Evolutionary conservation across 768 basidiomycete genomes (phyloP).

Genomic region (Tulasnella sp.): DNA sequence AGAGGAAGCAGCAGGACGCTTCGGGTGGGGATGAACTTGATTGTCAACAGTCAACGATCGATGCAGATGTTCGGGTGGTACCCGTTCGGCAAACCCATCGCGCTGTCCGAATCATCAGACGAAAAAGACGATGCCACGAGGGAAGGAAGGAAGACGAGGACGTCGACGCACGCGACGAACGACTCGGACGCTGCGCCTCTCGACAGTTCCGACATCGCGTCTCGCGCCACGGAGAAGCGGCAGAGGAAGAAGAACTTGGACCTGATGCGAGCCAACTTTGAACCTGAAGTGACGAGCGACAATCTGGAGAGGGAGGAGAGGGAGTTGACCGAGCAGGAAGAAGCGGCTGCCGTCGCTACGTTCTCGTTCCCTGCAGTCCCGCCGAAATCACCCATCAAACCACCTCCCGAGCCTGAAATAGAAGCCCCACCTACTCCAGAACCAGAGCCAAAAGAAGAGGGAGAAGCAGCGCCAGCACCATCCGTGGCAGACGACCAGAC

Average conservation of each 20-base stretch:
- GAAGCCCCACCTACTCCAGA: background rate
- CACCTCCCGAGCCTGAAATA: background rate
- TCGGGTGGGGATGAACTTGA: background rate
- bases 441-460: background rate
- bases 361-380: background rate
- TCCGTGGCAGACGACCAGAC: background rate
- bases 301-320: background rate
- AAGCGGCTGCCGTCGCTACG: background rate
- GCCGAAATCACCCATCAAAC: background rate
- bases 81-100: no score
- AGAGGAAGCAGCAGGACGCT: constrained; percentile 3
- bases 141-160: background rate
- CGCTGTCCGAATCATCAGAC: background rate
- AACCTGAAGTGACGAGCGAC: background rate
- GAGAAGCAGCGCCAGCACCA: background rate
- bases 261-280: background rate
- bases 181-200: constrained; percentile 18
- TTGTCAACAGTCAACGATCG: background rate
- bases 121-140: background rate
- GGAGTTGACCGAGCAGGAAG: constrained; percentile 9
- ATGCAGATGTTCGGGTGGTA: no score
- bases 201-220: background rate
- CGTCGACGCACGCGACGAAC: background rate
- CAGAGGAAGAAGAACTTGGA: background rate
- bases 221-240: background rate